Evolutionary conservation across 2,329 filamentous ascomycete genomes (phyloP).

Genomic region (Fusarium sp.): DNA sequence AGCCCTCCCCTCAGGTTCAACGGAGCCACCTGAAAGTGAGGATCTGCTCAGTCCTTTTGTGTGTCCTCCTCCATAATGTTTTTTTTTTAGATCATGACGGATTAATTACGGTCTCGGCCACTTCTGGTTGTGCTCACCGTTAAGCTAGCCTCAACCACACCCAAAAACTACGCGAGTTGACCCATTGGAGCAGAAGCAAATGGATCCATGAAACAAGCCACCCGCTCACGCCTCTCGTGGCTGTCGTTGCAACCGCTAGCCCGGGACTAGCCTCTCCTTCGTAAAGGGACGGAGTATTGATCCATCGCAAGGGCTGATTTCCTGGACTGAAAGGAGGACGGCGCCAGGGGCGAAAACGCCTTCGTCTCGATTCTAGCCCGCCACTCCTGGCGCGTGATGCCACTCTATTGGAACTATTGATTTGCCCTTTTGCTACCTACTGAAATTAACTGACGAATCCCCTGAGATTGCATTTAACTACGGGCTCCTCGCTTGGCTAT

Average conservation of each 20-base stretch:
- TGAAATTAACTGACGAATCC: not conserved
- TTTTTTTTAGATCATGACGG: constrained; percentile 40
- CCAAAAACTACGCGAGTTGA: constrained; percentile 1
- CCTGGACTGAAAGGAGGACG: constrained; percentile 11
- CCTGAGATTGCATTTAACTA: not conserved
- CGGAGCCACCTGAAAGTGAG: constrained; percentile 17
- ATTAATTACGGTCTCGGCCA: constrained; percentile 34
- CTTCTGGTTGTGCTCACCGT: constrained; percentile 31
- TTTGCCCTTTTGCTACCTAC: constrained; percentile 6
- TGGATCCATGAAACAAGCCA: constrained; percentile 34
- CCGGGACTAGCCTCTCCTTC: not conserved
- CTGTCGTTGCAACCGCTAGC: not conserved
- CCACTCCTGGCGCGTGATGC: constrained; percentile 34
- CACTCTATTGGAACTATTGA: constrained; percentile 25
- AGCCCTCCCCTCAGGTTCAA: constrained; percentile 17
- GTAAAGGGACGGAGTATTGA: not conserved
- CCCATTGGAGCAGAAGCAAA: constrained; percentile 1
- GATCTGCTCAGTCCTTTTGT: not conserved
- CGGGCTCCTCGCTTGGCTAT: not conserved
- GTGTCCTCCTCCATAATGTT: not conserved
- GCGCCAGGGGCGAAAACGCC: constrained; percentile 4
- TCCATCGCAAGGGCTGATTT: not conserved
- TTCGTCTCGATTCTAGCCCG: constrained; percentile 24
- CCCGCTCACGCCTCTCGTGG: constrained; percentile 18
- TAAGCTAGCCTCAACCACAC: constrained; percentile 15